Conservation (phyloP, 495 filamentous ascomycete genomes). For the Penicillium arizonense region DNA sequence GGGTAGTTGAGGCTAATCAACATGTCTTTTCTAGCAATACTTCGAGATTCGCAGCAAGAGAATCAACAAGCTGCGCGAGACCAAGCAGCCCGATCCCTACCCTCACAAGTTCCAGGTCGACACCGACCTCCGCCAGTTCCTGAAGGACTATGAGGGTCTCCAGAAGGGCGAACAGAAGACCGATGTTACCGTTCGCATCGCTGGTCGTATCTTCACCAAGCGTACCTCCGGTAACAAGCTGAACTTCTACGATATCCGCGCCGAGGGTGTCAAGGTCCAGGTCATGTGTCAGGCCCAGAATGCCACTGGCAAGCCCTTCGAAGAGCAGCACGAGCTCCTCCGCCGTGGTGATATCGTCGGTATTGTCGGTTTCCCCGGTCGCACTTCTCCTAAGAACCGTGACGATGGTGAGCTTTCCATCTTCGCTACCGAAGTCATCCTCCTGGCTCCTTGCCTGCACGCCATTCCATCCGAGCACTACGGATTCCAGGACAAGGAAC, state of each 20-base stretch:
- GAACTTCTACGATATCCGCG: constrained; percentile 89
- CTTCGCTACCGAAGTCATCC: constrained; percentile 80
- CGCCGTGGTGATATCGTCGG: constrained; percentile 89
- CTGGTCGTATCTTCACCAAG: constrained; percentile 86
- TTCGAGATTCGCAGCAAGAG: constrained; percentile 89
- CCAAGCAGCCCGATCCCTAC: constrained; percentile 82
- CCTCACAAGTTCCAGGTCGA: constrained; percentile 96
- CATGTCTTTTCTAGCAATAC: constrained; percentile 67
- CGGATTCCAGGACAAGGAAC: constrained; percentile 93
- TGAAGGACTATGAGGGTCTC: constrained; percentile 69
- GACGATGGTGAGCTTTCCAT: constrained; percentile 88
- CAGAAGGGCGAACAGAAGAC: constrained; percentile 81
- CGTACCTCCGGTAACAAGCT: constrained; percentile 80
- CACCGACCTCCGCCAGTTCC: constrained; percentile 73
- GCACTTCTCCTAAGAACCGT: constrained; percentile 85
- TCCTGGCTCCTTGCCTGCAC: constrained; percentile 89
- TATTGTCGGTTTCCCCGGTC: constrained; percentile 83
- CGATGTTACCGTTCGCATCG: constrained; percentile 70
- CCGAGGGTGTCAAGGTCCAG: constrained; percentile 82
- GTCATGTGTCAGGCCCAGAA: constrained; percentile 86
- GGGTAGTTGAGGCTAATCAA: constrained; percentile 14
- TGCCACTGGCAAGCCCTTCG: constrained; percentile 62
- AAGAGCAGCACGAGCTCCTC: constrained; percentile 85
- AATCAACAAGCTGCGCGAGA: constrained; percentile 81
- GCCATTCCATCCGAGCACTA: constrained; percentile 90